These are phyloP conservation scores for Phlebopus sp. DNA, from an alignment of 1,284 basidiomycete genomes.

Conservation along the genomic window DNA sequence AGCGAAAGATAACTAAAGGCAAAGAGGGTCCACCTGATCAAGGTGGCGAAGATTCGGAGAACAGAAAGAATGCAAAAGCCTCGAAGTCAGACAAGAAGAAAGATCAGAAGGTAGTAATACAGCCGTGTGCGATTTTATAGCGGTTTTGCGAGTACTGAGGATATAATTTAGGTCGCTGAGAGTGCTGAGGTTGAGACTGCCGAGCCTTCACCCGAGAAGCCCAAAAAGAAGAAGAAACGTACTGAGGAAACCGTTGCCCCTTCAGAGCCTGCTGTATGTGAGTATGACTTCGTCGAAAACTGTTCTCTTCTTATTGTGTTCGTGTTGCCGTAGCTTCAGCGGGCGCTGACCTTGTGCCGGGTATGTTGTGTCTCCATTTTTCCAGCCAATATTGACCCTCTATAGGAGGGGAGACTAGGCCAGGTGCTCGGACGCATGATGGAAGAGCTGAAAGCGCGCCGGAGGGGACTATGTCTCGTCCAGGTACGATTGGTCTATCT, in stretches of 20 bases:
- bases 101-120: neutral
- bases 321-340: conserved; percentile 6
- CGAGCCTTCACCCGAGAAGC: conserved; percentile 8
- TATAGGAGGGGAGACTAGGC: conserved; percentile 8
- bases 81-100: neutral
- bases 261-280: conserved; percentile 14
- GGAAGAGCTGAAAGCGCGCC: neutral
- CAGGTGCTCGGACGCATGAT: neutral
- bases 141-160: neutral
- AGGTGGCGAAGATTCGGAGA: neutral
- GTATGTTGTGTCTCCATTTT: neutral
- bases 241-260: conserved; percentile 4
- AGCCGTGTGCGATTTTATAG: too few species aligned
- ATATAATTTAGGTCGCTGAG: conserved; percentile 8
- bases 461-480: neutral
- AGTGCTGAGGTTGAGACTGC: neutral
- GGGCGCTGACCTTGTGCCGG: neutral
- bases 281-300: neutral
- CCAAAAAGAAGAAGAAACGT: conserved; percentile 3
- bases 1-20: conserved; percentile 8
- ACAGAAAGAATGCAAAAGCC: neutral
- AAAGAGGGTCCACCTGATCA: conserved; percentile 3
- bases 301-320: neutral
- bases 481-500: conserved; percentile 10
- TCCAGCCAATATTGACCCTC: too few species aligned